Evolutionary conservation across 495 filamentous ascomycete genomes (phyloP), one percentile per base, ranked within the genome.

Genomic region (Trichoderma orchidacearum): DNA sequence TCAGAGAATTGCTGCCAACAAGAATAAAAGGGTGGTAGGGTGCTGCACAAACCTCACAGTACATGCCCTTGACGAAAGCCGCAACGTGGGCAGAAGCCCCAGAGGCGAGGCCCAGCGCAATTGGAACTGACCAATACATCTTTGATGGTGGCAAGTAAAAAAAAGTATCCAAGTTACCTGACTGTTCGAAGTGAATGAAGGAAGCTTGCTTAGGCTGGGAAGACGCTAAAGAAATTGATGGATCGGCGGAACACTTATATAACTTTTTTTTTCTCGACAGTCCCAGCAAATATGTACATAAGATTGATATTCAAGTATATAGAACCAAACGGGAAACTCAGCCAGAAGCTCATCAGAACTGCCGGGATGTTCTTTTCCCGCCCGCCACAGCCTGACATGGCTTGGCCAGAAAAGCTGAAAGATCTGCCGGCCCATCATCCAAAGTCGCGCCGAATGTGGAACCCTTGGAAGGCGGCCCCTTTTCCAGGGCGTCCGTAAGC

Each of bases 21-120:
- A 54, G 32, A 38, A 4, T 36, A 34, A 18, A 12, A 28, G 30
- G n/a, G 25, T 18, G 29, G 11, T 7, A 28, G 35, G 34, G 11
- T 60, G 52, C 13, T 66, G 18, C 18, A 53, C 51, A 30, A 30
- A 53, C 51, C 28, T 34, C 55, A 58, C 76, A 79, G 62, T 76
- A 77, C 76, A 79, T 79, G 56, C 76, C 76, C 58, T 70, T 68
- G 1, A 61, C 63, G 60, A 66, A 79, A 12, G 72, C 69, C 0
- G 68, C 75, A 21, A 70, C 68, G 59, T 79, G 76, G 31, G 70
- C 76, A 13, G 51, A 28, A 32, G 60, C 64, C 28, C 59, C 60
- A 27, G 63, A 60, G 23, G 64, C 61, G 18, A 70, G 54, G 48
- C 63, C 62, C 41, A 48, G 41, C 21, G 41, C 21, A 28, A 48